These are phyloP conservation scores for Erythrophleum ivorense DNA, from an alignment of 331 rosid genomes.

Conservation along the genomic window DNA sequence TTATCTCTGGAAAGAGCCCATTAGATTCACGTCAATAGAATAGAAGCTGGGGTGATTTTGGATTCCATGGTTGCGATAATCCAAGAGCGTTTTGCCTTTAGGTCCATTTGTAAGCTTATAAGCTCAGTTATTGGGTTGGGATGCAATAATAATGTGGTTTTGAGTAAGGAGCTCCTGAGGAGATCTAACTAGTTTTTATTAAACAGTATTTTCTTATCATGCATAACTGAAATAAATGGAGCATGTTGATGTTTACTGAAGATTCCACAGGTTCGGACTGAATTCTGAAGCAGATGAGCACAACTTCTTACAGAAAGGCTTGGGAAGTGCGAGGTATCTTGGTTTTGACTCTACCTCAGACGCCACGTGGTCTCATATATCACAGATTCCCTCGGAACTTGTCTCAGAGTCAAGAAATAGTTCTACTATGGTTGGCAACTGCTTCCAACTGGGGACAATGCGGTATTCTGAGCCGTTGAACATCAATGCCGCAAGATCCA, in stretches of 20 bases:
- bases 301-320: constrained; percentile 50
- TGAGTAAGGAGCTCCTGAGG: neutral
- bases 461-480: constrained; percentile 49
- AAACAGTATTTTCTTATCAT: constrained; percentile 21
- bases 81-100: neutral
- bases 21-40: neutral
- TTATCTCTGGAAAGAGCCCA: neutral
- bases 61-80: neutral
- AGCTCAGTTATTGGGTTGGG: neutral
- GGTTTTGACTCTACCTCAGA: constrained; percentile 55
- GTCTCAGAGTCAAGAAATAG: constrained; percentile 48
- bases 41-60: constrained; percentile 12
- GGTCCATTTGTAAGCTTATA: neutral
- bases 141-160: neutral
- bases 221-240: constrained; percentile 13
- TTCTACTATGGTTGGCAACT: constrained; percentile 41
- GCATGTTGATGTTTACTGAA: constrained; percentile 30
- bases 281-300: constrained; percentile 48
- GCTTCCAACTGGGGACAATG: constrained; percentile 47
- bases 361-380: constrained; percentile 46
- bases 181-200: neutral
- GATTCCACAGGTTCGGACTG: constrained; percentile 53
- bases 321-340: constrained; percentile 49
- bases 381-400: constrained; percentile 42
- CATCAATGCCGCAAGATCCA: constrained; percentile 47